These are phyloP conservation scores for Lachnellula occidentalis DNA, from an alignment of 2,329 filamentous ascomycete genomes.

Conservation along the genomic window DNA sequence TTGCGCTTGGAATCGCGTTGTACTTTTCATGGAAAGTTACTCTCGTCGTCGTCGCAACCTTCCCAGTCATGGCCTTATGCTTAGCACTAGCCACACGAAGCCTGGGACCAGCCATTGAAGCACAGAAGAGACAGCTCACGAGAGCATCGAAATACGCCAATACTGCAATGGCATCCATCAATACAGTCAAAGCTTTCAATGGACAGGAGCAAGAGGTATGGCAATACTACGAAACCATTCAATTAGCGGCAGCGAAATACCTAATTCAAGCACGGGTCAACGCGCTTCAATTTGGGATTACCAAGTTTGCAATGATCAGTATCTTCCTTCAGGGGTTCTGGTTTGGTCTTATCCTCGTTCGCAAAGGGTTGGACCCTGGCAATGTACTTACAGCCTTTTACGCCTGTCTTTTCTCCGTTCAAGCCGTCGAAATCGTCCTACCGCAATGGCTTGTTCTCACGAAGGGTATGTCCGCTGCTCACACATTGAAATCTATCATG, in stretches of 20 bases:
- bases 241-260: conserved; percentile 57
- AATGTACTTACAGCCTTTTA: conserved; percentile 81
- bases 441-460: conserved; percentile 73
- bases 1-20: conserved; percentile 66
- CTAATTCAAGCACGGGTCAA: conserved; percentile 62
- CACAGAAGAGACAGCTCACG: conserved; percentile 62
- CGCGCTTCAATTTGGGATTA: conserved; percentile 65
- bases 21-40: conserved; percentile 81
- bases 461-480: conserved; percentile 72
- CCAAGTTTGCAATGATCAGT: conserved; percentile 66
- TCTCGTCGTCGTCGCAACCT: conserved; percentile 66
- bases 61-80: conserved; percentile 60
- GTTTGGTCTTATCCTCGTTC: conserved; percentile 71
- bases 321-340: conserved; percentile 90
- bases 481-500: conserved; percentile 49
- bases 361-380: conserved; percentile 51
- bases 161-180: conserved; percentile 67
- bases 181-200: conserved; percentile 82
- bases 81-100: conserved; percentile 55
- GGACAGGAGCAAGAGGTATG: conserved; percentile 64
- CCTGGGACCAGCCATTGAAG: conserved; percentile 60
- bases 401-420: conserved; percentile 68
- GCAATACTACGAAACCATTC: conserved; percentile 56
- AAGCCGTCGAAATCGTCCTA: conserved; percentile 67
- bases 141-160: conserved; percentile 66